Conservation (phyloP, 805 yeast genomes). For the Blastobotrys terrestris region DNA sequence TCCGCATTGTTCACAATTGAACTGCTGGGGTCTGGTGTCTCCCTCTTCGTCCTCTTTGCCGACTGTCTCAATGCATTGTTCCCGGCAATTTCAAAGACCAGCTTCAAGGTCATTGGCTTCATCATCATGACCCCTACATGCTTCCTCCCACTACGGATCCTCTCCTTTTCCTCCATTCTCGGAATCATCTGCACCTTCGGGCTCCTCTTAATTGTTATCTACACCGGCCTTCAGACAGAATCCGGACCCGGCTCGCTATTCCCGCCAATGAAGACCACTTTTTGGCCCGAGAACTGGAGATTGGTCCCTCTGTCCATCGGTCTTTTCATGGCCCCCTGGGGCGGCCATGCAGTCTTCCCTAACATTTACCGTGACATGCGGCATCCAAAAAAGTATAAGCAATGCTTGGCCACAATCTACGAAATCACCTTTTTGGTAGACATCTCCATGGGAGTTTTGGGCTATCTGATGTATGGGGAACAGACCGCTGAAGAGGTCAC, state of each 20-base stretch:
- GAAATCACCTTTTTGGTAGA: constrained; percentile 54
- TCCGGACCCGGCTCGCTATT: constrained; percentile 70
- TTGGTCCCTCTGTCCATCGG: constrained; percentile 39
- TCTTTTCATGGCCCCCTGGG: constrained; percentile 56
- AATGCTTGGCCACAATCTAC: constrained; percentile 51
- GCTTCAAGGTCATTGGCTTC: constrained; percentile 53
- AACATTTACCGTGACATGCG: constrained; percentile 71
- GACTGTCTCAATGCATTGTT: constrained; percentile 73
- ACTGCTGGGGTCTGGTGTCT: constrained; percentile 73
- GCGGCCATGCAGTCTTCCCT: constrained; percentile 81
- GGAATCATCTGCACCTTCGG: constrained; percentile 69
- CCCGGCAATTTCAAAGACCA: constrained; percentile 45
- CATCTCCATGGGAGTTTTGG: constrained; percentile 53
- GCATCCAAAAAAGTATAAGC: constrained; percentile 55
- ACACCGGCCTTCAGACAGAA: constrained; percentile 58
- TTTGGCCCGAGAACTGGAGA: constrained; percentile 59
- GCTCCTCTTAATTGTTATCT: constrained; percentile 50
- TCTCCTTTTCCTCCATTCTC: constrained; percentile 60
- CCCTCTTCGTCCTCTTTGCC: constrained; percentile 74
- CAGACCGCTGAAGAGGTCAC: constrained; percentile 66
- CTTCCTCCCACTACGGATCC: constrained; percentile 65
- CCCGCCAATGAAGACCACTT: constrained; percentile 54
- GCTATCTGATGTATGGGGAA: constrained; percentile 75
- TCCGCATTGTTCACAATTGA: constrained; percentile 72
- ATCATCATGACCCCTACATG: constrained; percentile 72